These are phyloP conservation scores for Ramichloridium luteum DNA, from an alignment of 2,329 filamentous ascomycete genomes.

Conservation along the genomic window DNA sequence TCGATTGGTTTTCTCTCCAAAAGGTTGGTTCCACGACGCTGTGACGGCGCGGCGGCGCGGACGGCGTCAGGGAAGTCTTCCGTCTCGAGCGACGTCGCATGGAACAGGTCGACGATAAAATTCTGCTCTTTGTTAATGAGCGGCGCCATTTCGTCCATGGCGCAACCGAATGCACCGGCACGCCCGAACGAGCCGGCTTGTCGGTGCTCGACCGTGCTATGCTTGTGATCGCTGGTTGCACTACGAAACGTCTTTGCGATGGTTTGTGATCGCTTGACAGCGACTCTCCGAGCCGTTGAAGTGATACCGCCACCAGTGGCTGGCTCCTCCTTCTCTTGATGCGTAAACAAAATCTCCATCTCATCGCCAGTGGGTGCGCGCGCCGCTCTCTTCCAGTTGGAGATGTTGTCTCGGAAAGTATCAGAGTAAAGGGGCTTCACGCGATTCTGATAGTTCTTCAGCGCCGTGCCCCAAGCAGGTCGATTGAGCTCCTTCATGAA, in stretches of 20 bases:
- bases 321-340: constrained; percentile 69
- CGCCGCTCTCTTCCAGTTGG: constrained; percentile 50
- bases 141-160: constrained; percentile 69
- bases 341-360: constrained; percentile 62
- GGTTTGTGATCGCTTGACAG: constrained; percentile 87
- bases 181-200: constrained; percentile 38
- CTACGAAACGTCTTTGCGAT: constrained; percentile 61
- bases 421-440: constrained; percentile 66
- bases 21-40: constrained; percentile 61
- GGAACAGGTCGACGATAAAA: constrained; percentile 94
- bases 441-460: constrained; percentile 69
- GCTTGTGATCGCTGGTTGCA: constrained; percentile 50
- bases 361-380: constrained; percentile 22
- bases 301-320: constrained; percentile 45
- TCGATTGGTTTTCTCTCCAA: constrained; percentile 68
- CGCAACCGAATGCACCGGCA: constrained; percentile 68
- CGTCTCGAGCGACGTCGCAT: constrained; percentile 72
- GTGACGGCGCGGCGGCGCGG: constrained; percentile 49
- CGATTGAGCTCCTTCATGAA: constrained; percentile 78
- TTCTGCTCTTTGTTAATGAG: constrained; percentile 90
- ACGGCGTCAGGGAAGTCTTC: constrained; percentile 77
- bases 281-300: constrained; percentile 73
- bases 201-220: constrained; percentile 44
- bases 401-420: constrained; percentile 66
- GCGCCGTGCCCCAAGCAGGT: constrained; percentile 65